Evolutionary conservation across 805 yeast genomes (phyloP).

Genomic region (Myxozyma nipponensis): DNA sequence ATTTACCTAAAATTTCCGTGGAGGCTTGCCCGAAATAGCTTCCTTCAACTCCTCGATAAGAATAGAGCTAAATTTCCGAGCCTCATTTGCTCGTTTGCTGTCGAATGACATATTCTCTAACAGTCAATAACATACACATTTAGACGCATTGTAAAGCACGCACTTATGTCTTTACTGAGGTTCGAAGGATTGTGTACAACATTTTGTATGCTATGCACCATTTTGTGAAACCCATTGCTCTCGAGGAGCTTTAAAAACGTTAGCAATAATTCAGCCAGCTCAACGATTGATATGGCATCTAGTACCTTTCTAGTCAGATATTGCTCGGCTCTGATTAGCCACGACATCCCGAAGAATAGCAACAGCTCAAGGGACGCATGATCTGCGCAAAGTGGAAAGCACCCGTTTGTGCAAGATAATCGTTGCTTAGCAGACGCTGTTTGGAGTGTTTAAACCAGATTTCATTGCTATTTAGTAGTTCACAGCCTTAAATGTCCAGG

Average conservation of each 20-base stretch:
- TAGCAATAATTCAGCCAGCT: too few species aligned
- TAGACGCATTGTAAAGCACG: not conserved
- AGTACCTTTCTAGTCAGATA: slow-evolving; percentile 17
- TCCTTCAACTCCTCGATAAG: slow-evolving; percentile 19
- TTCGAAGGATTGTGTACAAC: slow-evolving; percentile 10
- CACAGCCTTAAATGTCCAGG: too few species aligned
- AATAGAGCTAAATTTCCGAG: slow-evolving; percentile 10
- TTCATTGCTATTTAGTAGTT: too few species aligned
- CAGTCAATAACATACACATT: not conserved
- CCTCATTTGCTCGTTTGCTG: slow-evolving; percentile 13
- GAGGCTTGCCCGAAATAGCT: slow-evolving; percentile 12
- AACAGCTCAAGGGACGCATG: too few species aligned
- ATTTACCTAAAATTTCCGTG: slow-evolving; percentile 3
- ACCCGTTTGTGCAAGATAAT: too few species aligned
- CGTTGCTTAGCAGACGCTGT: too few species aligned
- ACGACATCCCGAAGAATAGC: too few species aligned
- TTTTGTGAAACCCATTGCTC: slow-evolving; percentile 15
- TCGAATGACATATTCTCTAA: slow-evolving; percentile 5
- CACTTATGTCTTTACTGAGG: slow-evolving; percentile 13
- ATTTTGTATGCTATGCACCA: slow-evolving; percentile 13
- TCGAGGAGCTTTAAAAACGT: slow-evolving; percentile 17
- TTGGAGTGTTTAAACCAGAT: too few species aligned
- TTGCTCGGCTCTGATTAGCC: slow-evolving; percentile 11
- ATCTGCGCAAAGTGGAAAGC: too few species aligned
- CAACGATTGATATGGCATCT: too few species aligned